A percentile compares a stretch with the other conserved stretches of the same genome.
Evolutionary conservation across 1,284 basidiomycete genomes (phyloP).

Genomic region (Porodaedalea pini): DNA sequence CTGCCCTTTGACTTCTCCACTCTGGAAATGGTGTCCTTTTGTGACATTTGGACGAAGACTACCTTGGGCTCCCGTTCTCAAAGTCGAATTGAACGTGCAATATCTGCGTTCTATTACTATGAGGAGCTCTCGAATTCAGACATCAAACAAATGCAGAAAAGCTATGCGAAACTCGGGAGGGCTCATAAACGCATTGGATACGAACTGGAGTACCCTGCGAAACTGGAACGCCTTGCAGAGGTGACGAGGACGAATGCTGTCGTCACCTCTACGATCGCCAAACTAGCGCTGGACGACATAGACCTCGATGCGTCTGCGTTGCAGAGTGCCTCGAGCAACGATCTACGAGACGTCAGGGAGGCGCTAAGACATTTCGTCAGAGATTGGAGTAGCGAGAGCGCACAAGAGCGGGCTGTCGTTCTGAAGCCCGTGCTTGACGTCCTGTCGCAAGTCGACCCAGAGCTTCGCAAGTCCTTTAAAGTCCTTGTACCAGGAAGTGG

Average conservation of each 20-base stretch:
- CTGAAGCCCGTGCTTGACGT: conserved; percentile 53
- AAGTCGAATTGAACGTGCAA: background rate
- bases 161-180: conserved; percentile 38
- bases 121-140: conserved; percentile 35
- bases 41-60: background rate
- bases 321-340: conserved; percentile 24
- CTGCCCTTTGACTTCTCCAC: conserved; percentile 2
- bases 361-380: conserved; percentile 62
- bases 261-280: conserved; percentile 45
- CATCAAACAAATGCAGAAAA: conserved; percentile 33
- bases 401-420: conserved; percentile 46
- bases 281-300: conserved; percentile 34
- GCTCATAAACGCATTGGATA: conserved; percentile 46
- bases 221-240: conserved; percentile 44
- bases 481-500: conserved; percentile 64
- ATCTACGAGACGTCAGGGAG: conserved; percentile 51
- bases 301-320: conserved; percentile 11
- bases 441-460: conserved; percentile 30
- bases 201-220: conserved; percentile 50
- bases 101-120: conserved; percentile 7
- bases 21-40: background rate
- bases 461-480: conserved; percentile 32
- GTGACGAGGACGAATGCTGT: conserved; percentile 43
- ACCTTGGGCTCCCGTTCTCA: background rate
- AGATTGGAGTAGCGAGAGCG: conserved; percentile 61